A percentile compares a stretch with the other conserved stretches of the same genome.
These are phyloP conservation scores for Trichothecium sympodiale DNA, from an alignment of 2,329 filamentous ascomycete genomes.

Conservation along the genomic window DNA sequence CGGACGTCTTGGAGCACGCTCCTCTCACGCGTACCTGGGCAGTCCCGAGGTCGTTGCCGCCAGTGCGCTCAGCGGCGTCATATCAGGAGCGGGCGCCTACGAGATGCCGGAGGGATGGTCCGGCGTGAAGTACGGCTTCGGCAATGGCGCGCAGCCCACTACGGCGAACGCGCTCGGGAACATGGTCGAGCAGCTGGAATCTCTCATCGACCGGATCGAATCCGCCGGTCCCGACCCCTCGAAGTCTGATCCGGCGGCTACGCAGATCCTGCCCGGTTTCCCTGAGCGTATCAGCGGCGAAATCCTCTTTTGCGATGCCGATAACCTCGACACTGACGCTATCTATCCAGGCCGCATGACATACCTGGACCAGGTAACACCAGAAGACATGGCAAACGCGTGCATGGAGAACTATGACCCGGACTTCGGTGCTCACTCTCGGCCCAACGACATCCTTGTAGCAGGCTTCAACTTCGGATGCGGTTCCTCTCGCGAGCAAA, in stretches of 20 bases:
- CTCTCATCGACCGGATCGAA: background rate
- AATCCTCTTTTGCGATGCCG: slow-evolving; percentile 74
- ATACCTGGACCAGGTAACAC: slow-evolving; percentile 74
- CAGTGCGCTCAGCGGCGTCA: slow-evolving; percentile 64
- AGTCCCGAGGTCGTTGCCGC: slow-evolving; percentile 89
- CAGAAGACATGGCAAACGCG: slow-evolving; percentile 73
- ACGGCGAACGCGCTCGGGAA: too few relatives aligned
- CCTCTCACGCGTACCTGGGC: slow-evolving; percentile 71
- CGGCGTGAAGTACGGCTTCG: background rate
- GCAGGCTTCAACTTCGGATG: slow-evolving; percentile 83
- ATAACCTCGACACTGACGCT: slow-evolving; percentile 81
- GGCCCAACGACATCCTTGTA: slow-evolving; percentile 69
- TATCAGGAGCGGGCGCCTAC: slow-evolving; percentile 70
- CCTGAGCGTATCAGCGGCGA: slow-evolving; percentile 74
- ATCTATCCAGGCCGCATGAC: slow-evolving; percentile 92
- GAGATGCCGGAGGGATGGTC: slow-evolving; percentile 48
- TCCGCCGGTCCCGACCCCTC: slow-evolving; percentile 16
- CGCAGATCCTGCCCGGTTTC: slow-evolving; percentile 65
- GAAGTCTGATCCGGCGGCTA: slow-evolving; percentile 10
- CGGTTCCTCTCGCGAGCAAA: slow-evolving; percentile 59
- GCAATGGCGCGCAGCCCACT: background rate
- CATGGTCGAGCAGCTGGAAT: too few relatives aligned
- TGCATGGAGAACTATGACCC: slow-evolving; percentile 93
- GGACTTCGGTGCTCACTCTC: slow-evolving; percentile 52
- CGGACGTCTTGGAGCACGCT: slow-evolving; percentile 62